phyloP scores from a whole-genome alignment of 106 monocot genomes.

The Triglochin maritima region DNA sequence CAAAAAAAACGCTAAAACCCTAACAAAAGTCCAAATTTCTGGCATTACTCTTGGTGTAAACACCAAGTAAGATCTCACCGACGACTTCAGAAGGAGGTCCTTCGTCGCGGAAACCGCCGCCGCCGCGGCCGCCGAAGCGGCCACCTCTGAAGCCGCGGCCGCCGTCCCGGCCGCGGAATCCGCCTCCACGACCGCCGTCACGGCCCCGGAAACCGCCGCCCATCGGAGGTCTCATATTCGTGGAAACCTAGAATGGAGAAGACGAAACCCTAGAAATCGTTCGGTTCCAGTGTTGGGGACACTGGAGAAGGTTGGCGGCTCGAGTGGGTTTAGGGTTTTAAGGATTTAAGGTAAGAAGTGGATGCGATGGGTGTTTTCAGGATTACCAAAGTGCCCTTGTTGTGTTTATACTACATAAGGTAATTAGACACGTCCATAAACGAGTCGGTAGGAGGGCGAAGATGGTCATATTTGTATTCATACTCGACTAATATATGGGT shows the following conservation, averaged over 20 bases:
- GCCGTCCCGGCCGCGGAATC: conserved; percentile 31
- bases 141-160: conserved; percentile 38
- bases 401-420: not conserved
- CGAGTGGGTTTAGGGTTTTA: not conserved
- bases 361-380: not conserved
- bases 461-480: too few species aligned
- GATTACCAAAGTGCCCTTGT: not conserved
- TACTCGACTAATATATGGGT: too few species aligned
- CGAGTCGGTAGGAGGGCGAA: too few species aligned
- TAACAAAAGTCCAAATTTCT: not conserved
- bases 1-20: too few species aligned
- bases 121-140: conserved; percentile 14
- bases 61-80: conserved; percentile 18
- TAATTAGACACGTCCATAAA: too few species aligned
- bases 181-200: conserved; percentile 21
- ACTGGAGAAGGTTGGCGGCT: not conserved
- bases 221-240: conserved; percentile 54
- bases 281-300: not conserved
- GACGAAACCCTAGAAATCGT: too few species aligned
- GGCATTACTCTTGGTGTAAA: too few species aligned
- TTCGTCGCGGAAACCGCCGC: conserved; percentile 81
- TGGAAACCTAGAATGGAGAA: too few species aligned
- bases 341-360: not conserved
- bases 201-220: conserved; percentile 45
- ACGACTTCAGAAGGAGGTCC: conserved; percentile 85